These are phyloP conservation scores for Fonsecaea pedrosoi DNA, from an alignment of 2,329 filamentous ascomycete genomes.

Conservation along the genomic window DNA sequence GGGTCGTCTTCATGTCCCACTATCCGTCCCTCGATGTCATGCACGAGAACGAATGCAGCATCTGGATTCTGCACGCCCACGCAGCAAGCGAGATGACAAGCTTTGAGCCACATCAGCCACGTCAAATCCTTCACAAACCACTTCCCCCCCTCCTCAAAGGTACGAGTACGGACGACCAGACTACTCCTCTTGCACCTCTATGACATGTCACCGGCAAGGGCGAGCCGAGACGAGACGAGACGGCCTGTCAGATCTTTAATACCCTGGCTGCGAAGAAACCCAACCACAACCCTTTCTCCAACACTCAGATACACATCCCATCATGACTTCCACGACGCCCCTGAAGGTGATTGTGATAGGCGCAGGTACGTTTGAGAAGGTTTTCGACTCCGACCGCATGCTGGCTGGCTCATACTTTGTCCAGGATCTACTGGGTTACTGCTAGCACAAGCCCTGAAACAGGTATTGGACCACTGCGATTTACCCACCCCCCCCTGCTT, in stretches of 20 bases:
- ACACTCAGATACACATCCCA: not conserved
- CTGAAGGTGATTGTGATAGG: not conserved
- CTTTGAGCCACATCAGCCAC: slow-evolving; percentile 4
- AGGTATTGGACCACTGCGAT: slow-evolving; percentile 15
- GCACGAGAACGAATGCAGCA: not conserved
- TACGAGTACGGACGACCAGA: not conserved
- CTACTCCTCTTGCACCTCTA: not conserved
- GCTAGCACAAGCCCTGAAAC: slow-evolving; percentile 31
- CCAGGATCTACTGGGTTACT: slow-evolving; percentile 26
- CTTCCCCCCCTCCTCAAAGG: not conserved
- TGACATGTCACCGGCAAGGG: not conserved
- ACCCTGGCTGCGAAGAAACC: not conserved
- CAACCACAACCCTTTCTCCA: not conserved
- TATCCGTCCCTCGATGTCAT: not conserved
- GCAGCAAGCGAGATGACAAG: not conserved
- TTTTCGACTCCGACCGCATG: not conserved
- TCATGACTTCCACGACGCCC: not conserved
- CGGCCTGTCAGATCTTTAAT: not conserved
- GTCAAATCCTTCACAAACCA: not conserved
- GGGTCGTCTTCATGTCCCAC: not conserved
- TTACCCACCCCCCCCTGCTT: not conserved
- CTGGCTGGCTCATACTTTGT: not conserved
- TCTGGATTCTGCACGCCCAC: not conserved
- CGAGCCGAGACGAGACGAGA: not conserved
- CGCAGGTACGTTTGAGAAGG: not conserved